Conservation (phyloP, 2,329 filamentous ascomycete genomes). For the Zelopaecilomyces penicillatus region DNA sequence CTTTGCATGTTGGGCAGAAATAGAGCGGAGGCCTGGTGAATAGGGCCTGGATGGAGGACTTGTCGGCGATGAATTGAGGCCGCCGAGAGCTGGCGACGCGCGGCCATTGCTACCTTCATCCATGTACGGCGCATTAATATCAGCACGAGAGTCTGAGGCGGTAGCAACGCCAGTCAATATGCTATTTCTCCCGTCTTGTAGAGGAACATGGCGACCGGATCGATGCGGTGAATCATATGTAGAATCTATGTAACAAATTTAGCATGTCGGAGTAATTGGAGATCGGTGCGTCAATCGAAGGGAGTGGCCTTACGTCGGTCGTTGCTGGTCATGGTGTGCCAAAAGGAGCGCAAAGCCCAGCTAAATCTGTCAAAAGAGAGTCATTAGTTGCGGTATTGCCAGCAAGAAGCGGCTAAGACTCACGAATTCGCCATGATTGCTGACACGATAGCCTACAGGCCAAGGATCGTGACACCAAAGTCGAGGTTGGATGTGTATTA, state of each 20-base stretch:
- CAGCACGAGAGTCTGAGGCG: slow-evolving; percentile 78
- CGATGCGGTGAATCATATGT: slow-evolving; percentile 88
- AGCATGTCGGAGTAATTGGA: slow-evolving; percentile 1
- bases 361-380: slow-evolving; percentile 42
- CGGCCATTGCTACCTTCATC: slow-evolving; percentile 52
- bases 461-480: not conserved
- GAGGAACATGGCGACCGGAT: slow-evolving; percentile 80
- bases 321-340: slow-evolving; percentile 80
- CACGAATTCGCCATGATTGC: slow-evolving; percentile 14
- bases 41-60: slow-evolving; percentile 50
- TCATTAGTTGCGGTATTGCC: slow-evolving; percentile 2
- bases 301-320: slow-evolving; percentile 48
- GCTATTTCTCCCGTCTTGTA: slow-evolving; percentile 72
- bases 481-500: too few relatives aligned
- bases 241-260: slow-evolving; percentile 55
- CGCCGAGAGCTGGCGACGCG: slow-evolving; percentile 40
- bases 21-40: slow-evolving; percentile 81
- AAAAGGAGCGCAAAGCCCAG: slow-evolving; percentile 77
- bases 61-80: slow-evolving; percentile 32
- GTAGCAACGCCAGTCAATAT: slow-evolving; percentile 83
- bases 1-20: slow-evolving; percentile 56
- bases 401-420: slow-evolving; percentile 5
- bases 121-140: slow-evolving; percentile 70
- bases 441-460: not conserved
- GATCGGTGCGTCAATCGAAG: not conserved